Conservation (phyloP, 805 yeast genomes). For the Candida michaelii region DNA sequence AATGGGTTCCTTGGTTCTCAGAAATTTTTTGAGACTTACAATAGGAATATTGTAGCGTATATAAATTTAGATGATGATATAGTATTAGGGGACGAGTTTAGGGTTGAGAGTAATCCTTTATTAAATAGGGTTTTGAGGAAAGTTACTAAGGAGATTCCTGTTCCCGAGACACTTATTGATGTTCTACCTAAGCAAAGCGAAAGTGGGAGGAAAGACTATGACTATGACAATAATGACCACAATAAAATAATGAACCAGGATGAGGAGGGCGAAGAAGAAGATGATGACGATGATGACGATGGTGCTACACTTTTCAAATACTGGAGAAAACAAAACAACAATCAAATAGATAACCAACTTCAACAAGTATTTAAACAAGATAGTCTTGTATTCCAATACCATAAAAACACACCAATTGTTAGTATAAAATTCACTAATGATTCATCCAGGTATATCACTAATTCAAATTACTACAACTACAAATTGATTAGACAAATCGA, state of each 20-base stretch:
- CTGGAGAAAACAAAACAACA: slow-evolving; percentile 36
- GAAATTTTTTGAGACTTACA: slow-evolving; percentile 20
- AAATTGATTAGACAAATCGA: slow-evolving; percentile 34
- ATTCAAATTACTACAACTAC: slow-evolving; percentile 33
- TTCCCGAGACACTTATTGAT: slow-evolving; percentile 21
- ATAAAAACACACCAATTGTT: slow-evolving; percentile 28
- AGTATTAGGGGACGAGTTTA: slow-evolving; percentile 36
- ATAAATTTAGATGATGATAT: slow-evolving; percentile 41
- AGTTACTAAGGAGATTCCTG: slow-evolving; percentile 31
- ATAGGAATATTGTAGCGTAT: slow-evolving; percentile 25
- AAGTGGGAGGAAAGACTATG: background rate
- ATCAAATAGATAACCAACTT: slow-evolving; percentile 29
- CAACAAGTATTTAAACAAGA: slow-evolving; percentile 23
- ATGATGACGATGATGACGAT: slow-evolving; percentile 18
- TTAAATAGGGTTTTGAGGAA: slow-evolving; percentile 30
- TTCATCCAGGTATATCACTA: slow-evolving; percentile 31
- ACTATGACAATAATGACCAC: no score
- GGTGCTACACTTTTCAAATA: slow-evolving; percentile 31
- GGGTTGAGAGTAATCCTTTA: slow-evolving; percentile 36
- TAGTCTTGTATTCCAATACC: slow-evolving; percentile 32
- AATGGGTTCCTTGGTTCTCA: slow-evolving; percentile 35
- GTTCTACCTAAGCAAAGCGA: background rate
- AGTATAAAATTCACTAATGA: slow-evolving; percentile 34
- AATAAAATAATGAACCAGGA: no score
- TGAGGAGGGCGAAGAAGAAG: slow-evolving; percentile 11